Percentiles rank a stretch among this genome's conserved stretches.
phyloP scores from a whole-genome alignment of 345 rosid genomes.

The Lepidium sativum region DNA sequence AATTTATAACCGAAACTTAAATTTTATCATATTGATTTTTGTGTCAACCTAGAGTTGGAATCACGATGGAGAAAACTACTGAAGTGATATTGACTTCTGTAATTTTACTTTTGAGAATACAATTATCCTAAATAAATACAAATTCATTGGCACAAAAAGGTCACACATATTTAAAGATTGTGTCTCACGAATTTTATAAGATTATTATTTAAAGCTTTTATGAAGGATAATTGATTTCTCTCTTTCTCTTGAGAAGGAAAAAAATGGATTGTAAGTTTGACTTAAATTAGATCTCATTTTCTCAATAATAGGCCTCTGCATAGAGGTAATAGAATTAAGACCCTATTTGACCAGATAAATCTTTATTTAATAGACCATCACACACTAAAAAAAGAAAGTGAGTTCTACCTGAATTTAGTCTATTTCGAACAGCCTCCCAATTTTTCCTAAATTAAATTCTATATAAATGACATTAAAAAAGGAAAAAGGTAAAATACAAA shows the following conservation, averaged over 20 bases:
- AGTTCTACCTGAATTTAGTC: conserved; percentile 5
- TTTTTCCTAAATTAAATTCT: background rate
- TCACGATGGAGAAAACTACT: no score
- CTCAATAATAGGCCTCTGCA: background rate
- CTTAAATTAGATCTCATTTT: conserved; percentile 1
- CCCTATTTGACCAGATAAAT: background rate
- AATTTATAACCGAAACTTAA: no score
- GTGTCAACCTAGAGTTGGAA: no score
- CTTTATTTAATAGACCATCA: background rate
- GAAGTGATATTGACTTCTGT: no score
- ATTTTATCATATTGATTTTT: no score
- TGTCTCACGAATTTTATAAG: background rate
- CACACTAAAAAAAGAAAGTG: conserved; percentile 10
- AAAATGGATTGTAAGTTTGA: background rate
- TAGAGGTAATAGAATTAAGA: background rate
- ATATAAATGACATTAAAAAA: background rate
- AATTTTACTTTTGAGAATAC: no score
- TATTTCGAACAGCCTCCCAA: background rate
- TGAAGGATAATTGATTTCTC: background rate
- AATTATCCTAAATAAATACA: no score
- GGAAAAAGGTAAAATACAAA: background rate
- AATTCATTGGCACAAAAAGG: no score
- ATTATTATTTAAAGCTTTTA: background rate
- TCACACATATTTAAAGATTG: no score
- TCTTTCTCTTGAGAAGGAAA: background rate